Base-by-base conservation (phyloP, 306 rosid species). In the Fragaria ananassa region DNA sequence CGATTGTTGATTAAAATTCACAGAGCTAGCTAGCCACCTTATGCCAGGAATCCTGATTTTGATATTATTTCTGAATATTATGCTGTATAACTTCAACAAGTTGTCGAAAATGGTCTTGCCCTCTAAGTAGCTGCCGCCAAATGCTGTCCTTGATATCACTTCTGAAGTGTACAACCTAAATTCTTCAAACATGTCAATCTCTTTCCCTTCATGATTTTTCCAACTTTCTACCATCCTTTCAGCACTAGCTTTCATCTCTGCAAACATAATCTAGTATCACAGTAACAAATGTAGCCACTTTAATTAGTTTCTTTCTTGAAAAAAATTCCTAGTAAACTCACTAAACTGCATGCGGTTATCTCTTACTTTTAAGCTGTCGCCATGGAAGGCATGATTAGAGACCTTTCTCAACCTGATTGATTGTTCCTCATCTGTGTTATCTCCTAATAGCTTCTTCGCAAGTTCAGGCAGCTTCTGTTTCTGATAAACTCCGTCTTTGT, bases 171-270 rank as follows among this genome's bases (percentile, higher is more conserved):
- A 18, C 37, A 68, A 14, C 76, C 69, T 74, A 50, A 82, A 78
- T 11, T 82, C 80, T 74, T 72, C 74, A 78, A 11, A 42, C 47
- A 78, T 70, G 25, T 82, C 85, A 73, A 74, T 68, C 72, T 78
- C 80, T 61, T 82, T 58, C 0, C 82, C 82, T 61, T 74, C 77
- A 27, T 68, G 74, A 15, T 4, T 18, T 51, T 51, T 17, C 57
- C 23, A 51, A 17, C 57, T 51, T 51, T 51, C 57, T 51, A 51
- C 57, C 21, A 18, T 51, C 10, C 23, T 51, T 19, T 51, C 57
- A 51, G 57, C 57, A 18, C 23, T 51, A 51, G 57, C 23, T 51
- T 51, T 51, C 57, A 51, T 51, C 10, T 51, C 21, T 51, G 57
- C 57, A 5, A 51, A 51, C 21, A 51, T 51, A 51, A 5, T 51